Evolutionary conservation across 2,329 filamentous ascomycete species (phyloP).

Genomic region (Botrytis aclada): DNA sequence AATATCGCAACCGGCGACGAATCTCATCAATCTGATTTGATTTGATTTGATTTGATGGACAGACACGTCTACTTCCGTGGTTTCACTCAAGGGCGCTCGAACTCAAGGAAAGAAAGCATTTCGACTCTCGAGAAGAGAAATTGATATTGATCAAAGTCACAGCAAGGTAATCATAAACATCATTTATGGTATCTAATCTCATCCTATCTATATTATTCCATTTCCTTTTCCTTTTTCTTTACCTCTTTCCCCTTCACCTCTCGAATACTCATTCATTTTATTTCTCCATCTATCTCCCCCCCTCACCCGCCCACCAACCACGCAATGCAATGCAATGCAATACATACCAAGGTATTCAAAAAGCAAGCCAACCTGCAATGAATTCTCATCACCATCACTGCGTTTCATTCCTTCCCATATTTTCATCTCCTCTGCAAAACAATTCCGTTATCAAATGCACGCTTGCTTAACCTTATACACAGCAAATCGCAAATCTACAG

Average conservation of each 20-base stretch:
- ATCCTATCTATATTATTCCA: not conserved
- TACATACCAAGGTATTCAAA: not conserved
- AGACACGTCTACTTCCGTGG: too few species aligned
- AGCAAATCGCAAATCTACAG: conserved; percentile 7
- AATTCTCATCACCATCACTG: too few species aligned
- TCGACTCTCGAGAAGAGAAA: not conserved
- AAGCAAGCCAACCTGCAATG: not conserved
- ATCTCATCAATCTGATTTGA: too few species aligned
- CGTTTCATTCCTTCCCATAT: not conserved
- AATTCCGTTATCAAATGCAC: not conserved
- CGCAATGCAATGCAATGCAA: not conserved
- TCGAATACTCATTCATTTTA: not conserved
- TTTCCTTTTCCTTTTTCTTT: not conserved
- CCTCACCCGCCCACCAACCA: too few species aligned
- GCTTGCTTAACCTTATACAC: not conserved
- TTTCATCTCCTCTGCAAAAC: not conserved
- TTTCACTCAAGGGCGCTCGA: too few species aligned
- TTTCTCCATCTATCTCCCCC: not conserved
- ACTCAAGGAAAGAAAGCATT: not conserved
- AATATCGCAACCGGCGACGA: too few species aligned
- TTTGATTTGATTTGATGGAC: too few species aligned
- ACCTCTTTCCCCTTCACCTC: not conserved
- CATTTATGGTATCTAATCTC: conserved; percentile 6
- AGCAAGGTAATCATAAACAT: not conserved
- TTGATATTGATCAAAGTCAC: not conserved